Base-by-base conservation (phyloP, 192 early-diverging fungal genomes). In the Chytriomyces confervae region DNA sequence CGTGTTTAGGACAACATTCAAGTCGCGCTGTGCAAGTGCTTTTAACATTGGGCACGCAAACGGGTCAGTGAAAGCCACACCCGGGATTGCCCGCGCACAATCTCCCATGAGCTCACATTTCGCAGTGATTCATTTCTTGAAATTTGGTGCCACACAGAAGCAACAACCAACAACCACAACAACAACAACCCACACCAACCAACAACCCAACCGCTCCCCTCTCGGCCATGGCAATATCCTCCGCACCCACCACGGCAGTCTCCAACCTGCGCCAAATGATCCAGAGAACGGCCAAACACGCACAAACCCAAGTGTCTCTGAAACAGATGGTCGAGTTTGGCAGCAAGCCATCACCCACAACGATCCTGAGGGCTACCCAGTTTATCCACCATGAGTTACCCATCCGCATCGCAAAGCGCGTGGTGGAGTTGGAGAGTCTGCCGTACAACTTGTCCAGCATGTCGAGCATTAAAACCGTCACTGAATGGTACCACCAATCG, bases 301-400 rank as follows among this genome's bases (percentile, higher is more conserved):
- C 95, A 53, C 97, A 96, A 78, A 98, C 97, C 1, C 92, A 94
- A 18, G 95, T 98, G 29, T 97, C 95, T 43, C 84, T 98, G 62
- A 90, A 90, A 69, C 94, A 98, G 84, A 96, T 98, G 94, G 95
- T 97, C 63, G 89, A 96, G 88, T 98, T 97, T 90, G 95, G 86
- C 13, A 67, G 82, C 27, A 60, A 53, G 3, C 82, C 84, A 36
- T 81, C 80, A n/a, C 78, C 77, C 7, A 9, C 48, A 44, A 79
- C 81, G 7, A 69, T 87, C 49, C 75, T 83, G 29, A 61, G 75
- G 20, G 86, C 81, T n/a, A 76, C 84, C 50, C 82, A 85, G 57
- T 87, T 87, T 67, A 72, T 87, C 6, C 77, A 72, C 23, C 50
- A 82, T 44, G 96, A 98, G 82, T 84, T 98, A 46, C 95, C 95